Evolutionary conservation across 2,329 filamentous ascomycete genomes (phyloP).

Genomic region (Ceratocystis cubensis): DNA sequence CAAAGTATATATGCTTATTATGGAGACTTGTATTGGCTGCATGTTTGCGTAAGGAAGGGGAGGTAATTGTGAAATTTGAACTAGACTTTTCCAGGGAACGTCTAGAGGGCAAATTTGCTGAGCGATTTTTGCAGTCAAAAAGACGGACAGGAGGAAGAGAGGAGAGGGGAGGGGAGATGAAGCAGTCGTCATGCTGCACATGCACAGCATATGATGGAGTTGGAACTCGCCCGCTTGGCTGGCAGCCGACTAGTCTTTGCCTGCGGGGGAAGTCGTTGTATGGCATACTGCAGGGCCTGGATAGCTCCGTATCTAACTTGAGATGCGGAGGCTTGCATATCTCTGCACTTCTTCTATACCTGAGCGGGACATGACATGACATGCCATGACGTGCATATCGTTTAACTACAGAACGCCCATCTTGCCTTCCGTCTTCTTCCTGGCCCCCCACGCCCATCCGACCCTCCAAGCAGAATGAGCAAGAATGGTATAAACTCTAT

Average conservation of each 20-base stretch:
- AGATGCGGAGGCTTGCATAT: too few relatives aligned
- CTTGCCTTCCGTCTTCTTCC: too few relatives aligned
- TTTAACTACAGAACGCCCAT: too few relatives aligned
- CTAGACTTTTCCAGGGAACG: background rate
- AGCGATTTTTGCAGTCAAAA: background rate
- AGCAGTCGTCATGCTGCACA: background rate
- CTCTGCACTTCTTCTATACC: too few relatives aligned
- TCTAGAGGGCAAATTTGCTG: background rate
- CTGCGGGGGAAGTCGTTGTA: background rate
- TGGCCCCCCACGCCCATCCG: too few relatives aligned
- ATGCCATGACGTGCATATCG: too few relatives aligned
- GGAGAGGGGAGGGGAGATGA: background rate
- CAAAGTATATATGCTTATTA: constrained; percentile 8
- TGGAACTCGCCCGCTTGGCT: background rate
- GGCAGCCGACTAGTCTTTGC: background rate
- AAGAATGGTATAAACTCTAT: background rate
- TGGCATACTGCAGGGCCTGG: too few relatives aligned
- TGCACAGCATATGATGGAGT: background rate
- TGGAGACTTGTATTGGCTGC: background rate
- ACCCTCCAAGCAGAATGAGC: too few relatives aligned
- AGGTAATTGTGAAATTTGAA: background rate
- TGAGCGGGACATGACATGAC: too few relatives aligned
- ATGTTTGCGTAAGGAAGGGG: background rate
- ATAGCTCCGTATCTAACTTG: too few relatives aligned
- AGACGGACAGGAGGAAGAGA: background rate